Evolutionary conservation across 2,329 filamentous ascomycete genomes (phyloP).

Genomic region (Thelonectria rubi): DNA sequence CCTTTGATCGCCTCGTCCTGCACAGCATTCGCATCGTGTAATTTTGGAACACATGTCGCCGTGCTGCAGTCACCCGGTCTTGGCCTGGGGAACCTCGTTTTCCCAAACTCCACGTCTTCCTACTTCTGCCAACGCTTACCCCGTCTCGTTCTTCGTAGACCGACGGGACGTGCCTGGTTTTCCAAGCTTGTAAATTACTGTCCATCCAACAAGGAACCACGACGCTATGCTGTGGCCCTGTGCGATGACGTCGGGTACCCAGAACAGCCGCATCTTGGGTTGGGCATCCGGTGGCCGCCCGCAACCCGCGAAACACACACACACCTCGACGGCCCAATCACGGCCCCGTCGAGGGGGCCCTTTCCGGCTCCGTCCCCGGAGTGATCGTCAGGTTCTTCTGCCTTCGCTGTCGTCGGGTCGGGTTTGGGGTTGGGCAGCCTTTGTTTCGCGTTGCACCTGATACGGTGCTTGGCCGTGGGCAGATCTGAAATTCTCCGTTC

Average conservation of each 20-base stretch:
- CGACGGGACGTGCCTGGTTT: constrained; percentile 22
- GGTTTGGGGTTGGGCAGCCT: constrained; percentile 35
- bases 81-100: constrained; percentile 4
- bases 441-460: constrained; percentile 26
- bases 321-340: constrained; percentile 29
- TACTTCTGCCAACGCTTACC: constrained; percentile 8
- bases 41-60: constrained; percentile 17
- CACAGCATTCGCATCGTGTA: not conserved
- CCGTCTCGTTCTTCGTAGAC: not conserved
- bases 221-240: constrained; percentile 24
- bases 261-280: constrained; percentile 17
- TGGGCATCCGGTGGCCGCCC: constrained; percentile 26
- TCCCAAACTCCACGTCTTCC: not conserved
- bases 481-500: constrained; percentile 29
- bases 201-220: constrained; percentile 36
- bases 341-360: not conserved
- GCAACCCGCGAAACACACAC: not conserved
- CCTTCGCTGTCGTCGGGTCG: constrained; percentile 27
- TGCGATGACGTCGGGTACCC: constrained; percentile 38
- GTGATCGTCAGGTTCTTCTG: constrained; percentile 33
- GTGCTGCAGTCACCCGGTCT: constrained; percentile 18
- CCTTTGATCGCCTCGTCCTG: constrained; percentile 1
- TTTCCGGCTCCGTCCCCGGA: constrained; percentile 27
- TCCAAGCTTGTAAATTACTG: constrained; percentile 19
- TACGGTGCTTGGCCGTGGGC: constrained; percentile 1